Base-by-base conservation (phyloP, 306 rosid genomes). In the Cicer judaicum region DNA sequence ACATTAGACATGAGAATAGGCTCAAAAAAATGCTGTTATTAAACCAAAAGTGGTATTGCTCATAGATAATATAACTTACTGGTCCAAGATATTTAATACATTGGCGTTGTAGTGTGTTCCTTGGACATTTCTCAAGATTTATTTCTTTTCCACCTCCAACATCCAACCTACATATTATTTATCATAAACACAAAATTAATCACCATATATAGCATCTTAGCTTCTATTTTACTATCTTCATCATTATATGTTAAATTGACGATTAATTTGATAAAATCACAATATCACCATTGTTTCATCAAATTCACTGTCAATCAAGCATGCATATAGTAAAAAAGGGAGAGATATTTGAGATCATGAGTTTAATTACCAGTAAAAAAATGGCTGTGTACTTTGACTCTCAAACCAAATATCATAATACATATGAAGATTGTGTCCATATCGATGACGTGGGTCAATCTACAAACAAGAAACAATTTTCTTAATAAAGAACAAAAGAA, bases 371-470 rank as follows among this genome's bases (percentile, higher is more conserved):
- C 98, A 93, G 78, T 88, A 91, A 81, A 93, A 93, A 82, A 93
- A 93, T 10, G 98, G 98, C 72, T 93, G 97, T 5, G 75, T 76
- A 82, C 98, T 93, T 75, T 91, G 92, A 42, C 96, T 91, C 59
- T 60, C 82, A 73, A 86, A 93, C 98, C 97, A 91, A 10, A 88
- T 71, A 38, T 93, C 96, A 79, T 91, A 93, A 61, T 93, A 93
- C 0, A 91, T 68, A 84, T 93, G 98, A 44, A 93, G 75, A 75
- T 93, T 91, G 88, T 93, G 98, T 64, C 98, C 98, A 65, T 93
- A 93, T 10, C 98, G 92, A 79, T 93, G 98, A 16, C 98, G 96
- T 70, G 98, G 96, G 67, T 93, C 98, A 75, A 93, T 93, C 98
- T 93, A 41, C 11, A 55, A 15, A 14, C 72, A 79, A 38, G 18